Base-by-base conservation (phyloP, 306 rosid genomes). In the Prinsepia uniflora region DNA sequence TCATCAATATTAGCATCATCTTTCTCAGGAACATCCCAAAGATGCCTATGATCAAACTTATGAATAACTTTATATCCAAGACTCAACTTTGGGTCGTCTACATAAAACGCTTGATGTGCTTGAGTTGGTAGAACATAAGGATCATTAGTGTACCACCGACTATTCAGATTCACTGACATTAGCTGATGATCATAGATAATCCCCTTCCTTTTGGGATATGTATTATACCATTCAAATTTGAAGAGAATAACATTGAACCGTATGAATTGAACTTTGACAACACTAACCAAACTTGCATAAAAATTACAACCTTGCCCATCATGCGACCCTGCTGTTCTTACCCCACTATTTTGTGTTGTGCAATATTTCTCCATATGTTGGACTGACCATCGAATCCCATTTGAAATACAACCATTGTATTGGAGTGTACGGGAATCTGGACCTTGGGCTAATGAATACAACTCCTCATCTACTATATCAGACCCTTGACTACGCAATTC, bases 21-120 rank as follows among this genome's bases (percentile, higher is more conserved):
- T 42, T 3, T 42, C 45, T 42, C 2, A 5, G 8, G 7, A 42
- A 42, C 45, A 42, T 42, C 45, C 45, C 45, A 42, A 5, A 42
- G 6, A 11, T 67, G 71, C 2, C 71, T 81, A 72, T 49, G 84
- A n/a, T n/a, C n/a, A n/a, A n/a, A n/a, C n/a, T n/a, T n/a, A 62
- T 66, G 58, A 10, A 66, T 44, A 10, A 66, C 57, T 48, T 48
- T 47, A 58, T 22, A 22, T 2, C 36, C 34, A 15, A 14, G 44
- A 13, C 71, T 24, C 20, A 66, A 22, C 20, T 20, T 48, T 24
- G 53, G 54, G 8, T 66, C 44, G 8, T 66, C 57, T 0, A 60
- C 10, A 36, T 46, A 66, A 7, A 66, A 12, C 12, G 41, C 50
- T 18, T 42, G 67, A 6, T 41, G 10, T 8, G 49, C 67, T 63